Conservation (phyloP, 2,329 filamentous ascomycete species). For the Phialocephala subalpina region DNA sequence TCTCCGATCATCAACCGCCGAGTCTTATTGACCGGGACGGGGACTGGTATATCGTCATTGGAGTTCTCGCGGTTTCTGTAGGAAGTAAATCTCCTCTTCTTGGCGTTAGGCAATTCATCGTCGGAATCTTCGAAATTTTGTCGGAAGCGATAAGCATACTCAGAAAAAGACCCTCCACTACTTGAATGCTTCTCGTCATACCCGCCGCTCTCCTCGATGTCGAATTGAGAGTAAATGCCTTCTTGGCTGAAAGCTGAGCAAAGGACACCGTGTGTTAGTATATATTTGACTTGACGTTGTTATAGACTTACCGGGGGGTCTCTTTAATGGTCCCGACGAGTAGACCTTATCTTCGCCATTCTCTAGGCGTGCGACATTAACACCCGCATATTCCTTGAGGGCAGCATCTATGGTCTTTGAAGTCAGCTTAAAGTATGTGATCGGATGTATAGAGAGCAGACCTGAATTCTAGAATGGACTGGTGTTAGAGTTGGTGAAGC, state of each 20-base stretch:
- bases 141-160: conserved; percentile 21
- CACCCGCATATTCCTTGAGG: conserved; percentile 36
- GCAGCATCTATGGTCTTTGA: conserved; percentile 36
- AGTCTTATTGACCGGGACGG: conserved; percentile 33
- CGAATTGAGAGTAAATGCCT: conserved; percentile 32
- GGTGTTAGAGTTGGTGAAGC: not conserved
- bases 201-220: conserved; percentile 24
- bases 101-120: conserved; percentile 31
- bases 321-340: conserved; percentile 29
- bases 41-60: conserved; percentile 30
- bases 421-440: conserved; percentile 18
- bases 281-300: not conserved
- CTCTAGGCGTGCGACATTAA: conserved; percentile 36
- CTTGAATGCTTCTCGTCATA: conserved; percentile 29
- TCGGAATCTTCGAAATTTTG: conserved; percentile 37
- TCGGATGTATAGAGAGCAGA: conserved; percentile 13
- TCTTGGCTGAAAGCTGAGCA: conserved; percentile 16
- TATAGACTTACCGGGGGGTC: not conserved
- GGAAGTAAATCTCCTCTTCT: conserved; percentile 35
- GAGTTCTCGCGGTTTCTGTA: conserved; percentile 21
- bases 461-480: conserved; percentile 28
- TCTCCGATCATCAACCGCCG: conserved; percentile 60
- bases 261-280: conserved; percentile 4
- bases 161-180: conserved; percentile 31
- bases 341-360: conserved; percentile 37